Base-by-base conservation (phyloP, 495 filamentous ascomycete genomes). In the Hypoxylon perforatum region DNA sequence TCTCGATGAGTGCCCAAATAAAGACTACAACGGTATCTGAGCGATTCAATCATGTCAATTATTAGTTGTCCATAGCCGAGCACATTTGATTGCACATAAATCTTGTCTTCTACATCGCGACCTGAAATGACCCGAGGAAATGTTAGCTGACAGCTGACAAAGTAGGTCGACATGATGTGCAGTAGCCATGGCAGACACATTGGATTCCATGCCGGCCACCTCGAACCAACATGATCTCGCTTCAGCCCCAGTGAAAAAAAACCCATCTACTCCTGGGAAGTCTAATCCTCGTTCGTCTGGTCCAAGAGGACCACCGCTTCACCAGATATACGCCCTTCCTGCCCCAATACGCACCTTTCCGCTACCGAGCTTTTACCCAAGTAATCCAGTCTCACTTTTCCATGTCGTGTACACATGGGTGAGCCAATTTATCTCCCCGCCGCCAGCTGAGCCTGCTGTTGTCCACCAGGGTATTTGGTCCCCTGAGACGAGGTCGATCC, bases 1-100 rank as follows among this genome's bases (percentile, higher is more conserved):
- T 82, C 85, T 86, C 90, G 73, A 82, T 97, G 93, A 85, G 83
- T 81, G 86, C 83, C 81, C 79, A 78, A 86, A 86, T 76, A 86
- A 84, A 90, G 92, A 96, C 93, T 97, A 96, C 93, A 96, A 96
- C 93, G 93, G 93, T 97, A 96, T 97, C 93, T 96, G 93, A 96
- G 86, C 84, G 83, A 79, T 80, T 67, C 57, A 36, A 52, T 21
- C 57, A 50, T 61, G 54, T 62, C 39, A 35, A 44, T 48, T 8
- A 23, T 61, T 18, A 21, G 28, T 58, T 6, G 17, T 19, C 28
- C 25, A 50, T 42, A 42, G 39, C 39, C n/a, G 39, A 22, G 5
- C 45, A 30, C 6, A 21, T 35, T 1, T 36, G 30, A 23, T 4
- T 21, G 25, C 25, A 28, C 25, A 28, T 28, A 28, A 28, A 28